These are phyloP conservation scores for Torulaspora franciscae DNA, from an alignment of 805 yeast species.

Conservation along the genomic window DNA sequence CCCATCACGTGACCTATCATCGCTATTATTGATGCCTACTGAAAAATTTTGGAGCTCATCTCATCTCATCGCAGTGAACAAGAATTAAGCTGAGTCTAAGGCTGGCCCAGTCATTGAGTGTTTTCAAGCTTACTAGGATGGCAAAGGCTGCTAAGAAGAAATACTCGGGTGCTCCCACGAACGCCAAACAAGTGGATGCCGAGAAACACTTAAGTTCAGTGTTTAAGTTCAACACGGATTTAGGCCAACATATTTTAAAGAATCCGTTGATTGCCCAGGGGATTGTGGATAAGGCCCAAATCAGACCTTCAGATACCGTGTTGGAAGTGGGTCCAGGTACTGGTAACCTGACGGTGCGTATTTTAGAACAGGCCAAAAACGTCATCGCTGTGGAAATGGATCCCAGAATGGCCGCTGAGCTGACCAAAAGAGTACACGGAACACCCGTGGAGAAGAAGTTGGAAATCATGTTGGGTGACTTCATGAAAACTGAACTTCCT, in stretches of 20 bases:
- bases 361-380: conserved; percentile 84
- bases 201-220: conserved; percentile 67
- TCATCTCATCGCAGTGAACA: conserved; percentile 12
- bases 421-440: conserved; percentile 95
- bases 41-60: conserved; percentile 14
- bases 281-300: conserved; percentile 92
- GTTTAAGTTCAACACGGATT: conserved; percentile 92
- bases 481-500: conserved; percentile 91
- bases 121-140: conserved; percentile 36
- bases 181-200: conserved; percentile 58
- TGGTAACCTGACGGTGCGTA: conserved; percentile 91
- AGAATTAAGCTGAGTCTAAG: background rate
- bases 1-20: conserved; percentile 5
- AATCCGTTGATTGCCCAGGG: conserved; percentile 97
- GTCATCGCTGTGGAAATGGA: conserved; percentile 98
- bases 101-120: background rate
- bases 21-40: background rate
- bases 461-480: conserved; percentile 90
- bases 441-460: conserved; percentile 89
- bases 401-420: conserved; percentile 99
- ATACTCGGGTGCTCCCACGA: conserved; percentile 45
- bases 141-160: conserved; percentile 62
- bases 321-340: conserved; percentile 99
- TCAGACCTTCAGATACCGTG: conserved; percentile 87
- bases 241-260: conserved; percentile 95